Evolutionary conservation across 345 rosid genomes (phyloP).

Genomic region (Salix brachista): DNA sequence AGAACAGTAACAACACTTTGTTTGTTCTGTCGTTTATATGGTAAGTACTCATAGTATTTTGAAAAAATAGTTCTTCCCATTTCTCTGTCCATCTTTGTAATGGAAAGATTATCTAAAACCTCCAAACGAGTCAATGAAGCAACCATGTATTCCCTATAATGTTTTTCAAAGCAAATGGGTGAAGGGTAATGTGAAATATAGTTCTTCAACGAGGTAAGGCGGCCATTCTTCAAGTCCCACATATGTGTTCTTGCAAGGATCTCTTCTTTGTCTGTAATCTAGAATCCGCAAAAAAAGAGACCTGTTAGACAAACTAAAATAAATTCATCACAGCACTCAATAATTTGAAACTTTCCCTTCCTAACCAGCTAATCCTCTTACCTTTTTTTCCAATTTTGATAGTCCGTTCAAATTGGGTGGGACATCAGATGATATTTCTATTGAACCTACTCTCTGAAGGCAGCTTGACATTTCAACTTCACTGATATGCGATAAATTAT

Average conservation of each 20-base stretch:
- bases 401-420: conserved; percentile 7
- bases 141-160: conserved; percentile 79
- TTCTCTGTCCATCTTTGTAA: conserved; percentile 66
- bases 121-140: conserved; percentile 67
- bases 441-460: conserved; percentile 18
- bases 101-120: conserved; percentile 63
- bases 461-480: conserved; percentile 52
- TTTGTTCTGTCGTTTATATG: conserved; percentile 60
- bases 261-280: conserved; percentile 35
- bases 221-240: conserved; percentile 13
- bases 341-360: conserved; percentile 6
- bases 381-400: conserved; percentile 25
- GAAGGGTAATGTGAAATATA: conserved; percentile 61
- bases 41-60: conserved; percentile 63
- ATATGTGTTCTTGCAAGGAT: conserved; percentile 3
- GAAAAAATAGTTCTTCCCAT: conserved; percentile 49
- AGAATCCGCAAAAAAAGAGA: conserved; percentile 25
- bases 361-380: conserved; percentile 3
- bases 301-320: conserved; percentile 16
- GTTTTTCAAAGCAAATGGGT: conserved; percentile 80
- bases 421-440: conserved; percentile 25
- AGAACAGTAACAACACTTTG: conserved; percentile 67
- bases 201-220: conserved; percentile 32
- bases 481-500: conserved; percentile 46
- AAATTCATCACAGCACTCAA: conserved; percentile 10